phyloP scores from a whole-genome alignment of 2,329 filamentous ascomycete species.

The Fusarium setosum region DNA sequence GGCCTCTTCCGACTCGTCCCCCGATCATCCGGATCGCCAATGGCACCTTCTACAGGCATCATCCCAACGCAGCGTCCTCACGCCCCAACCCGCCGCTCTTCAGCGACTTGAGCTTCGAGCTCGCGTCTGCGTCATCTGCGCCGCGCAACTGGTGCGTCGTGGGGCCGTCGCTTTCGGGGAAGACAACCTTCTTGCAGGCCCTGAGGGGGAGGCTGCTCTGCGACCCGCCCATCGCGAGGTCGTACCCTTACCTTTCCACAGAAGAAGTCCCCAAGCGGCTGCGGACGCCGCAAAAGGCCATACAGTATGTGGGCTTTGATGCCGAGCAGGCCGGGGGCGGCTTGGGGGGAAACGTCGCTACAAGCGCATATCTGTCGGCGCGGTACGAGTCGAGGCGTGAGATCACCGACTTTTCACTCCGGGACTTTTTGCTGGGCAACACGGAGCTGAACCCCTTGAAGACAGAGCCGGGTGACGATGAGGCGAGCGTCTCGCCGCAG shows the following conservation, averaged over 20 bases:
- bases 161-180: conserved; percentile 80
- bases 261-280: conserved; percentile 67
- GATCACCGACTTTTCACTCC: conserved; percentile 86
- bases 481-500: conserved; percentile 60
- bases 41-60: conserved; percentile 85
- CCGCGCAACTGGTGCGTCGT: conserved; percentile 85
- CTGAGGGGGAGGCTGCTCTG: conserved; percentile 81
- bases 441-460: conserved; percentile 82
- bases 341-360: conserved; percentile 64
- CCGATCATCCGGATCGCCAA: conserved; percentile 79
- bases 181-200: conserved; percentile 85
- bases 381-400: conserved; percentile 91
- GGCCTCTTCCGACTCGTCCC: conserved; percentile 52
- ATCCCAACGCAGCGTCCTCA: conserved; percentile 66
- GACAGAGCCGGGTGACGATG: conserved; percentile 49
- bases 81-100: conserved; percentile 80
- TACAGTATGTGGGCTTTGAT: conserved; percentile 93
- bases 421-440: conserved; percentile 84
- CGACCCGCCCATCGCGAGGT: conserved; percentile 78
- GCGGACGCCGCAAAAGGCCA: conserved; percentile 72
- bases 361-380: conserved; percentile 87
- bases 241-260: conserved; percentile 81
- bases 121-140: conserved; percentile 66
- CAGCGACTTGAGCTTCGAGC: conserved; percentile 73
- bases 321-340: conserved; percentile 70